Evolutionary conservation across 768 basidiomycete species (phyloP).

Genomic region (Hypholoma fasciculare): DNA sequence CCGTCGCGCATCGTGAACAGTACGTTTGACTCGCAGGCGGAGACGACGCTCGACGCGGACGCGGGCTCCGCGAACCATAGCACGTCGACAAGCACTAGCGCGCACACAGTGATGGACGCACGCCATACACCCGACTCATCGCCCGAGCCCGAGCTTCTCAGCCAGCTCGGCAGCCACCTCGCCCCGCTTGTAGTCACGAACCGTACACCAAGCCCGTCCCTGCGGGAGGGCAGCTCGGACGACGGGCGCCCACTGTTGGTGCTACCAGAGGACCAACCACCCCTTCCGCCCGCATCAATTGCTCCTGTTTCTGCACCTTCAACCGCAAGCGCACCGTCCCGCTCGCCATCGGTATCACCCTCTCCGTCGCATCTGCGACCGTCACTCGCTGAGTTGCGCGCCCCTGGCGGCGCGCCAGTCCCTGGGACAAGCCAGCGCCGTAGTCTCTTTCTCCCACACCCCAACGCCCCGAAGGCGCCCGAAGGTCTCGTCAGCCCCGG

Average conservation of each 20-base stretch:
- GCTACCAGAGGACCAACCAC: not conserved
- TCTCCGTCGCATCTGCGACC: slow-evolving; percentile 26
- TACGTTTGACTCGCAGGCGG: slow-evolving; percentile 6
- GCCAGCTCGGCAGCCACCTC: slow-evolving; percentile 2
- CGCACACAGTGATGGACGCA: not conserved
- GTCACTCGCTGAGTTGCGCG: slow-evolving; percentile 30
- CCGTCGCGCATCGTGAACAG: slow-evolving; percentile 23
- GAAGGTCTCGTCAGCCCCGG: slow-evolving; percentile 29
- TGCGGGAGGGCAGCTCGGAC: not conserved
- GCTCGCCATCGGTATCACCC: slow-evolving; percentile 2
- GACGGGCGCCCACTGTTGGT: not conserved
- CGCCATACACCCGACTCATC: slow-evolving; percentile 12
- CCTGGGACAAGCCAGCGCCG: slow-evolving; percentile 33
- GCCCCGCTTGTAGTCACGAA: slow-evolving; percentile 21
- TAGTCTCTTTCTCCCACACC: slow-evolving; percentile 45
- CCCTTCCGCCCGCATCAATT: slow-evolving; percentile 16
- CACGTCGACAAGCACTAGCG: not conserved
- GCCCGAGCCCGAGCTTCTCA: slow-evolving; percentile 21
- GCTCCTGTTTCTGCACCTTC: slow-evolving; percentile 7
- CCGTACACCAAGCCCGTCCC: slow-evolving; percentile 23
- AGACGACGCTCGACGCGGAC: not conserved
- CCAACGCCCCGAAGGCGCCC: slow-evolving; percentile 45
- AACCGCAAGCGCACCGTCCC: slow-evolving; percentile 1
- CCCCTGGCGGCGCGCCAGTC: slow-evolving; percentile 22
- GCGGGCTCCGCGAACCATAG: not conserved